Evolutionary conservation across 768 basidiomycete species (phyloP).

Genomic region (Psilocybe cubensis): DNA sequence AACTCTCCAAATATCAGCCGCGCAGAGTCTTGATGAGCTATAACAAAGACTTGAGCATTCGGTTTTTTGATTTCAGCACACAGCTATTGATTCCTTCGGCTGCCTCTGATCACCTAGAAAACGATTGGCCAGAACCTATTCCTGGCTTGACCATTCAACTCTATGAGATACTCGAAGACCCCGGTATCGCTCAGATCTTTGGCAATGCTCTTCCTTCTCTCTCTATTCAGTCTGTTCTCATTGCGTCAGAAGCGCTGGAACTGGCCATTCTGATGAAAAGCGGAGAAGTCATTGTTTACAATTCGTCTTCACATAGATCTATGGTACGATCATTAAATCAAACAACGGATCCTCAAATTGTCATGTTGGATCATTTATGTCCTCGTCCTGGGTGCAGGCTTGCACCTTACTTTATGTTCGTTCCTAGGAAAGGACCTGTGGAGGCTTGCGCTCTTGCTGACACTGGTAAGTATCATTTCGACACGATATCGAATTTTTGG

Average conservation of each 20-base stretch:
- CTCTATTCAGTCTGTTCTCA: slow-evolving; percentile 46
- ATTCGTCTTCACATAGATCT: slow-evolving; percentile 30
- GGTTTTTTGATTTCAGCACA: slow-evolving; percentile 76
- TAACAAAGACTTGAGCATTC: slow-evolving; percentile 65
- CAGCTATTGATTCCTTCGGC: slow-evolving; percentile 56
- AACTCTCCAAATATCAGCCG: slow-evolving; percentile 64
- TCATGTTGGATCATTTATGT: slow-evolving; percentile 53
- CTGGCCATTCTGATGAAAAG: slow-evolving; percentile 54
- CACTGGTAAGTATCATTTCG: slow-evolving; percentile 54
- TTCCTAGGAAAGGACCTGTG: slow-evolving; percentile 47
- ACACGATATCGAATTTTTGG: not conserved
- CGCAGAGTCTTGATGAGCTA: slow-evolving; percentile 67
- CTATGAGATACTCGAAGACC: slow-evolving; percentile 47
- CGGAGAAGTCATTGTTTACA: slow-evolving; percentile 61
- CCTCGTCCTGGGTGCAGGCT: slow-evolving; percentile 46
- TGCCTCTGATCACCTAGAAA: slow-evolving; percentile 42
- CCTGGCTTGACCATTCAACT: slow-evolving; percentile 66
- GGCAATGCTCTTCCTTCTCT: slow-evolving; percentile 6
- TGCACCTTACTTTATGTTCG: slow-evolving; percentile 64
- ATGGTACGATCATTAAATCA: slow-evolving; percentile 21
- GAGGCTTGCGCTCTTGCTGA: slow-evolving; percentile 68
- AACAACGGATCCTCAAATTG: slow-evolving; percentile 50
- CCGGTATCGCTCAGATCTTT: slow-evolving; percentile 35
- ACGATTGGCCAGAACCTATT: slow-evolving; percentile 69
- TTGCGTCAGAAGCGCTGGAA: slow-evolving; percentile 63